phyloP scores from a whole-genome alignment of 1,284 basidiomycete genomes.

The Cryptococcus sp. region DNA sequence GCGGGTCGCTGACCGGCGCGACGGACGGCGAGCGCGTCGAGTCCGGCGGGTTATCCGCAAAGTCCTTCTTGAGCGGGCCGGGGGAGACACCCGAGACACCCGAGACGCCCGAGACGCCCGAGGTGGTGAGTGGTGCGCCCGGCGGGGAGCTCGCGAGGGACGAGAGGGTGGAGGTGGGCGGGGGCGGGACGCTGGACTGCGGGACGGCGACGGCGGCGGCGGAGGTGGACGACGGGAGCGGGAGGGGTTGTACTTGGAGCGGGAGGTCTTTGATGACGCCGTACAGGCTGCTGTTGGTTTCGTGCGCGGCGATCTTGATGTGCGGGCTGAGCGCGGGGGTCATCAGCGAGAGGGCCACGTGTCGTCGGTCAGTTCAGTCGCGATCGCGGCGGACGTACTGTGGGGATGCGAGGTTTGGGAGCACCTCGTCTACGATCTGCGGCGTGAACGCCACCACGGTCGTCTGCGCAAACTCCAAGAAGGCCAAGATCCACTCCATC shows the following conservation, averaged over 20 bases:
- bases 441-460: conserved; percentile 95
- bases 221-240: conserved; percentile 9
- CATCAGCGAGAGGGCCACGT: no score
- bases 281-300: conserved; percentile 81
- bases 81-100: conserved; percentile 16
- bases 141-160: conserved; percentile 31
- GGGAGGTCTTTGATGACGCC: conserved; percentile 82
- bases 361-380: no score
- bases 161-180: conserved; percentile 20
- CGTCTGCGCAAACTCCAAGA: conserved; percentile 80
- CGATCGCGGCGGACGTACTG: conserved; percentile 31
- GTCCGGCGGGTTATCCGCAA: conserved; percentile 11
- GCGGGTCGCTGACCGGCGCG: conserved; percentile 30
- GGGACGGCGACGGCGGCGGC: conserved; percentile 16
- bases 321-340: conserved; percentile 54
- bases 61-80: conserved; percentile 29
- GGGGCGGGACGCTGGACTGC: conserved; percentile 19
- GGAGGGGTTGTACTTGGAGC: conserved; percentile 55
- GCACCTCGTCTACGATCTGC: conserved; percentile 81
- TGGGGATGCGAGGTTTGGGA: conserved; percentile 80
- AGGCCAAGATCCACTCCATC: conserved; percentile 87
- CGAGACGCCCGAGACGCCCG: conserved; percentile 15
- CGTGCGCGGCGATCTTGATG: conserved; percentile 81
- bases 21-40: conserved; percentile 6
- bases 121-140: conserved; percentile 8